A percentile compares a stretch with the other conserved stretches of the same genome.
These are phyloP conservation scores for Solanum acaule DNA, from an alignment of 257 asterid species.

Conservation along the genomic window DNA sequence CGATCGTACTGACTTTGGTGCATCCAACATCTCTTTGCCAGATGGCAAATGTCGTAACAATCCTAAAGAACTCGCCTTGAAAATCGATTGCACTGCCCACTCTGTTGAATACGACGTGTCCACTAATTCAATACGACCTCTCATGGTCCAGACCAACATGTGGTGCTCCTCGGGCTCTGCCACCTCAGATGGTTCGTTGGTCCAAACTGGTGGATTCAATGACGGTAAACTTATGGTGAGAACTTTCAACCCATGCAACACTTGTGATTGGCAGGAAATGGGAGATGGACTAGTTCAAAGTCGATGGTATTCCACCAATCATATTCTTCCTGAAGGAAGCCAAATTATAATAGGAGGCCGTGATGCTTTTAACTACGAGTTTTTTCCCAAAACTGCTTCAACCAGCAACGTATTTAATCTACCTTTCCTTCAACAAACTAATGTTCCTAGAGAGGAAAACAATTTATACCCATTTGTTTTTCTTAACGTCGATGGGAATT, in stretches of 20 bases:
- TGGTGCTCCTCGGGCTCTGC: conserved; percentile 54
- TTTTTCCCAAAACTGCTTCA: background rate
- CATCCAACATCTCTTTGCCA: conserved; percentile 33
- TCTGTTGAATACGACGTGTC: conserved; percentile 40
- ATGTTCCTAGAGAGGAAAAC: conserved; percentile 7
- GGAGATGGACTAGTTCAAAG: background rate
- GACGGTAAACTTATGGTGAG: conserved; percentile 14
- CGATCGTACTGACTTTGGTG: conserved; percentile 42
- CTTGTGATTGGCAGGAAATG: conserved; percentile 14
- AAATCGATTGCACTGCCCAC: conserved; percentile 41
- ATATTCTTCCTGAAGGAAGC: conserved; percentile 11
- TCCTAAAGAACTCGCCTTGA: conserved; percentile 5
- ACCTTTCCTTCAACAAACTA: conserved; percentile 6
- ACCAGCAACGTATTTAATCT: background rate
- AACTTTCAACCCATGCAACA: background rate
- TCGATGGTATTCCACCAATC: conserved; percentile 23
- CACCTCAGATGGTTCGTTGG: conserved; percentile 21
- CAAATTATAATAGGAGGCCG: conserved; percentile 12
- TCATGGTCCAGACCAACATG: conserved; percentile 26
- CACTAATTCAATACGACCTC: conserved; percentile 28
- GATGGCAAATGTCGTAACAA: conserved; percentile 24
- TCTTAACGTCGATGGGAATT: conserved; percentile 9
- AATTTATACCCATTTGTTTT: conserved; percentile 19
- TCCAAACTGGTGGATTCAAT: conserved; percentile 41
- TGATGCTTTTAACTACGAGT: conserved; percentile 12